These are phyloP conservation scores for Aulographum hederae DNA, from an alignment of 2,329 filamentous ascomycete genomes.

Conservation along the genomic window DNA sequence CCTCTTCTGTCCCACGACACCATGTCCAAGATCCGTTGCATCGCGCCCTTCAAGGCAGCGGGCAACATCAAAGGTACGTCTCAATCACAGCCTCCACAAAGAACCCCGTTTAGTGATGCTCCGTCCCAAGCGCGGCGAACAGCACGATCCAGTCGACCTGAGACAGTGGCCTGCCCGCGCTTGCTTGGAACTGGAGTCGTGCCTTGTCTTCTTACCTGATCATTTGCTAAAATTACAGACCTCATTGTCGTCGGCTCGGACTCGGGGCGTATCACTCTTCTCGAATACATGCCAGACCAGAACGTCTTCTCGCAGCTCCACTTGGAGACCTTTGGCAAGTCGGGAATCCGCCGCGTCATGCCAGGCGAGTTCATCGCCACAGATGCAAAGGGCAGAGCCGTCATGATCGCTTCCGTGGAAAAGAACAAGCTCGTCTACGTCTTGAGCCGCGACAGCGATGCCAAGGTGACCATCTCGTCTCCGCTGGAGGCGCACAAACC, in stretches of 20 bases:
- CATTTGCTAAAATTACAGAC: slow-evolving; percentile 43
- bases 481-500: slow-evolving; percentile 91
- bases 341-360: slow-evolving; percentile 78
- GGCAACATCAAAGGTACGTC: slow-evolving; percentile 89
- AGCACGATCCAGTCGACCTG: slow-evolving; percentile 13
- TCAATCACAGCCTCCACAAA: slow-evolving; percentile 9
- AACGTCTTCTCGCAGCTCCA: slow-evolving; percentile 82
- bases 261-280: slow-evolving; percentile 82
- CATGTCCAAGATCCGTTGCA: slow-evolving; percentile 82
- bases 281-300: slow-evolving; percentile 75
- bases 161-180: slow-evolving; percentile 10
- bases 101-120: slow-evolving; percentile 29
- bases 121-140: slow-evolving; percentile 11
- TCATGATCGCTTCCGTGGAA: slow-evolving; percentile 82
- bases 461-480: slow-evolving; percentile 90
- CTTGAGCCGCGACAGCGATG: slow-evolving; percentile 84
- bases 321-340: slow-evolving; percentile 96
- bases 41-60: slow-evolving; percentile 79
- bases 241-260: slow-evolving; percentile 92
- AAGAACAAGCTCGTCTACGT: slow-evolving; percentile 99
- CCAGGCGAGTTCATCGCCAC: slow-evolving; percentile 92
- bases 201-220: no score
- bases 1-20: slow-evolving; percentile 80
- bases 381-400: slow-evolving; percentile 89
- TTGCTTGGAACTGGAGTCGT: no score